Evolutionary conservation across 441 rosid species (phyloP).

Genomic region (Adansonia grandidieri): DNA sequence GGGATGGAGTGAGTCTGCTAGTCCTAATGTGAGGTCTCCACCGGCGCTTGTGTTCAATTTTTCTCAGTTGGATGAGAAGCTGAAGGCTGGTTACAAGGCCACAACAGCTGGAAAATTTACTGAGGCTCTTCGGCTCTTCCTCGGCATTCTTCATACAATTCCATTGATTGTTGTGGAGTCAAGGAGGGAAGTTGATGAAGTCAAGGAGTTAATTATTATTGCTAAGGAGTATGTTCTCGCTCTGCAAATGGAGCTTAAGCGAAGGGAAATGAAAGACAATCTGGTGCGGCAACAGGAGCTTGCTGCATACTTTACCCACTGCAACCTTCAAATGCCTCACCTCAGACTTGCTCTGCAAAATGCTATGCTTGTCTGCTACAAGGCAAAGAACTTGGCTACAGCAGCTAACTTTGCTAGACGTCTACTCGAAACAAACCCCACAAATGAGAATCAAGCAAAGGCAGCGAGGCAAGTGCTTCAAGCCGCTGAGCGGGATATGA

Average conservation of each 20-base stretch:
- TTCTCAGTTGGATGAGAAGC: slow-evolving; percentile 9
- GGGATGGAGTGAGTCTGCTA: not conserved
- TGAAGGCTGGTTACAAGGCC: slow-evolving; percentile 12
- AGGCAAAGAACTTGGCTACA: slow-evolving; percentile 3
- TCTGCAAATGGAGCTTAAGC: slow-evolving; percentile 9
- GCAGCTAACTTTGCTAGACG: not conserved
- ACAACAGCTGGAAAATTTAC: not conserved
- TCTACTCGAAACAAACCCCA: slow-evolving; percentile 4
- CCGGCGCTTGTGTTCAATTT: slow-evolving; percentile 3
- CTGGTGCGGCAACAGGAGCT: slow-evolving; percentile 1
- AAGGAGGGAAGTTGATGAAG: slow-evolving; percentile 7
- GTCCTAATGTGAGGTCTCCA: slow-evolving; percentile 7
- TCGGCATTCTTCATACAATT: slow-evolving; percentile 2
- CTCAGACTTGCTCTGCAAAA: slow-evolving; percentile 6
- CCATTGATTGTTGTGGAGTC: not conserved
- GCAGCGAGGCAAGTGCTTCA: slow-evolving; percentile 8
- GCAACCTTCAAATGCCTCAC: slow-evolving; percentile 7
- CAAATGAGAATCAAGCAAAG: slow-evolving; percentile 12
- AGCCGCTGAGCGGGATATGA: slow-evolving; percentile 1
- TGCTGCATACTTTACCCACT: slow-evolving; percentile 7
- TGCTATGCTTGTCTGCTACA: not conserved
- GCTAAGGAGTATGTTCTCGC: slow-evolving; percentile 4
- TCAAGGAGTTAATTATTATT: slow-evolving; percentile 3
- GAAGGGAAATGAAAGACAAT: not conserved
- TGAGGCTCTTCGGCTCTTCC: not conserved